Conservation (phyloP, 495 filamentous ascomycete species). For the Talaromyces thailandensis region DNA sequence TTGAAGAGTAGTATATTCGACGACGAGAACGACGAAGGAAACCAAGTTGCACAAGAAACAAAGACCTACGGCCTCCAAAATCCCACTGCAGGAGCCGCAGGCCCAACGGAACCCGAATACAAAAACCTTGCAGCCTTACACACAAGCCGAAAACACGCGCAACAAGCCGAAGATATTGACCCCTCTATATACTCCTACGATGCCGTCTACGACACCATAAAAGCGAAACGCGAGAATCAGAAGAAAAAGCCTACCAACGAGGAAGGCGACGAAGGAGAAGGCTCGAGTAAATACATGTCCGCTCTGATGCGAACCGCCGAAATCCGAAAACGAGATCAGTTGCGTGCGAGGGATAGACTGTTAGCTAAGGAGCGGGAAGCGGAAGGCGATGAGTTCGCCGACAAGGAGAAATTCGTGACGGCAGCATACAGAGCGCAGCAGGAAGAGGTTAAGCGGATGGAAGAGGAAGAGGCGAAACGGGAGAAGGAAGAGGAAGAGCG, state of each 20-base stretch:
- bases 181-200: conserved; percentile 52
- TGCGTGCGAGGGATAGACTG: conserved; percentile 80
- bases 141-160: conserved; percentile 36
- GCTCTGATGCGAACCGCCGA: conserved; percentile 72
- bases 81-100: conserved; percentile 6
- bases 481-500: conserved; percentile 63
- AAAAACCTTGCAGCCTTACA: conserved; percentile 42
- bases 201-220: conserved; percentile 42
- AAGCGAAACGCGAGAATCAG: conserved; percentile 27
- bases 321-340: conserved; percentile 77
- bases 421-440: conserved; percentile 93
- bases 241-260: conserved; percentile 9
- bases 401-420: conserved; percentile 96
- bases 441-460: conserved; percentile 65
- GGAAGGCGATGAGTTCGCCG: conserved; percentile 88
- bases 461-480: conserved; percentile 67
- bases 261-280: conserved; percentile 14
- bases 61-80: conserved; percentile 11
- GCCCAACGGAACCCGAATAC: conserved; percentile 20
- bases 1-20: conserved; percentile 34
- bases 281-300: conserved; percentile 71
- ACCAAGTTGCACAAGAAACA: conserved; percentile 18
- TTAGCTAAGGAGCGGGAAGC: conserved; percentile 80
- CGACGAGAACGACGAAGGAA: conserved; percentile 26
- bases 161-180: conserved; percentile 38